Base-by-base conservation (phyloP, 345 rosid species). In the Sonneratia alba region DNA sequence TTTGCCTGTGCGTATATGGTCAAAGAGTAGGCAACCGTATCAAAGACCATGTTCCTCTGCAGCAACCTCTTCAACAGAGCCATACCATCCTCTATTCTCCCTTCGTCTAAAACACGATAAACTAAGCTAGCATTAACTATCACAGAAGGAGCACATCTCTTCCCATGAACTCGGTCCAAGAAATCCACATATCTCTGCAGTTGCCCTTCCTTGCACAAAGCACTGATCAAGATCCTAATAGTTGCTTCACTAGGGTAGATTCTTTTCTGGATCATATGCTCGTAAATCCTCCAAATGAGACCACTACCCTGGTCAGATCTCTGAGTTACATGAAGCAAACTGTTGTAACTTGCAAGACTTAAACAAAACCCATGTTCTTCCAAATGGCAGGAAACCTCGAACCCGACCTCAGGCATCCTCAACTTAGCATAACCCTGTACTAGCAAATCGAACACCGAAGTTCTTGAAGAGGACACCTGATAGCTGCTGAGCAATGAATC, bases 161-260 rank as follows among this genome's bases (percentile, higher is more conserved):
- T 85, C 59, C 91, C 88, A 69, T 83, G 82, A 70, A 93, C 87
- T 74, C 81, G 85, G 72, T 89, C 91, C 74, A 89, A 69, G 73
- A 84, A 77, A 71, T 80, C 85, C 43, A 89, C 83, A 67, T 77
- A 53, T 40, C 64, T 70, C 68, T 84, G 88, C 56, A 91, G 72
- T 73, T 83, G 82, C 61, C 97, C 96, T 85, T 87, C 88, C 72
- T 91, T 91, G 77, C 97, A 88, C 78, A 93, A 76, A 12, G 85
- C 90, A 75, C 34, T 51, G 61, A 85, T 84, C 94, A 93, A 76
- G 11, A 74, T 81, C 53, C 69, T 74, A 43, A 80, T 63, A 4
- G 91, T 85, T 0, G 75, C 77, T 59, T 87, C 86, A 40, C 83
- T 88, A 7, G 97, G 96, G 65, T 79, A 82, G 18, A 48, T 77